A percentile compares a stretch with the other conserved stretches of the same genome.
Evolutionary conservation across 2,329 filamentous ascomycete genomes (phyloP).

Genomic region (Calonectria crousiana): DNA sequence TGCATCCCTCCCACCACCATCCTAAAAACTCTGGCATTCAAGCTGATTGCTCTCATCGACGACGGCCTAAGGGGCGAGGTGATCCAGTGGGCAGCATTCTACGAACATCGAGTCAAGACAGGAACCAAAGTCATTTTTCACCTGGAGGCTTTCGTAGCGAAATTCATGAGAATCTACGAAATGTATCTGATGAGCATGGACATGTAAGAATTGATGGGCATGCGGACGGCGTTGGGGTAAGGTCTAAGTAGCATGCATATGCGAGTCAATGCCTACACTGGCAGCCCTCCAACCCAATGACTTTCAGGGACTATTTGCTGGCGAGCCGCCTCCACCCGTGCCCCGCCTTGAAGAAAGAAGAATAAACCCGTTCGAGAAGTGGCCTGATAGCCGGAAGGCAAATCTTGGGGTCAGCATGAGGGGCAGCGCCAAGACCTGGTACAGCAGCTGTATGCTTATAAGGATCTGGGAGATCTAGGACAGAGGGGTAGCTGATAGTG

Average conservation of each 20-base stretch:
- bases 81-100: slow-evolving; percentile 96
- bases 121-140: slow-evolving; percentile 98
- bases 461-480: slow-evolving; percentile 20
- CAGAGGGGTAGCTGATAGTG: slow-evolving; percentile 29
- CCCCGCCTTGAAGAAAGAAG: slow-evolving; percentile 1
- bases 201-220: slow-evolving; percentile 55
- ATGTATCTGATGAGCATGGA: slow-evolving; percentile 93
- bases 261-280: slow-evolving; percentile 25
- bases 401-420: slow-evolving; percentile 18
- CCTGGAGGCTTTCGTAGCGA: slow-evolving; percentile 96
- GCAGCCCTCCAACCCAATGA: slow-evolving; percentile 6
- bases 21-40: slow-evolving; percentile 94
- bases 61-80: slow-evolving; percentile 92
- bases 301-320: background rate
- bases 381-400: slow-evolving; percentile 17
- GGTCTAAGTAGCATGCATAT: slow-evolving; percentile 30
- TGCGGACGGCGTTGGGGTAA: slow-evolving; percentile 41
- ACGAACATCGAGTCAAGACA: slow-evolving; percentile 92
- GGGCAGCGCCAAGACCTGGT: slow-evolving; percentile 25
- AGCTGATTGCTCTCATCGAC: slow-evolving; percentile 87
- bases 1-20: slow-evolving; percentile 97
- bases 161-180: slow-evolving; percentile 97
- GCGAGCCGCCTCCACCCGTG: background rate
- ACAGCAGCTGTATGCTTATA: slow-evolving; percentile 7
- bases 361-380: background rate